Conservation (phyloP, 75 land plant species). For the Cunninghamia lanceolata region DNA sequence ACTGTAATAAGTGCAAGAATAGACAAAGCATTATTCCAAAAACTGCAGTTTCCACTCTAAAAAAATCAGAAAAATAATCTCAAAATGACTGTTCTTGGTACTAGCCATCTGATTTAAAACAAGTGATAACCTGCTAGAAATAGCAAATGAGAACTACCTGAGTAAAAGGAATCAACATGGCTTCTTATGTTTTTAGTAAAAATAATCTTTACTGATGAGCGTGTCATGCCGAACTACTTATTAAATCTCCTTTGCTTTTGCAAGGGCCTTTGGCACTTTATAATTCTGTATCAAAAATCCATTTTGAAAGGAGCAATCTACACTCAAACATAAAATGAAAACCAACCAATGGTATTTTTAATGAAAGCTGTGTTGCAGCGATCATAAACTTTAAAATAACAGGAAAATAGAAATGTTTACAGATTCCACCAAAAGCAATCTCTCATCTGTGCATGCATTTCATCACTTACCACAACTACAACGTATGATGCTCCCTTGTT, state of each 20-base stretch:
- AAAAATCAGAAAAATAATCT: neutral
- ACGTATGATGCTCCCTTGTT: neutral
- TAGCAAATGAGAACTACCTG: neutral
- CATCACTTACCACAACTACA: neutral
- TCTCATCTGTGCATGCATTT: neutral
- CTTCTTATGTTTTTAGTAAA: neutral
- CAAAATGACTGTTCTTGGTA: neutral
- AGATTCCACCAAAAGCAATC: neutral
- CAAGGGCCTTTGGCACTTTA: neutral
- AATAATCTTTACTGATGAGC: neutral
- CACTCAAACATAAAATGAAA: neutral
- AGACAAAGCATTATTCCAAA: neutral
- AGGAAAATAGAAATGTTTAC: neutral
- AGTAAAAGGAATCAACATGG: neutral
- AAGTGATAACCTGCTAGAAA: neutral
- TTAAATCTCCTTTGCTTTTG: neutral
- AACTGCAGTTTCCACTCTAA: neutral
- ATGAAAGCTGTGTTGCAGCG: neutral
- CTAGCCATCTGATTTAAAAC: neutral
- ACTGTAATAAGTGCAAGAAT: neutral
- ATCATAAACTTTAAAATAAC: neutral
- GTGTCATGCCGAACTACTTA: neutral
- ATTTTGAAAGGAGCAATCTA: neutral
- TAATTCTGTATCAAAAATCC: neutral
- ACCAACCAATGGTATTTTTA: neutral